Percentiles rank a stretch among this genome's conserved stretches.
These are phyloP conservation scores for Apiospora kogelbergensis DNA, from an alignment of 2,329 filamentous ascomycete genomes.

Conservation along the genomic window DNA sequence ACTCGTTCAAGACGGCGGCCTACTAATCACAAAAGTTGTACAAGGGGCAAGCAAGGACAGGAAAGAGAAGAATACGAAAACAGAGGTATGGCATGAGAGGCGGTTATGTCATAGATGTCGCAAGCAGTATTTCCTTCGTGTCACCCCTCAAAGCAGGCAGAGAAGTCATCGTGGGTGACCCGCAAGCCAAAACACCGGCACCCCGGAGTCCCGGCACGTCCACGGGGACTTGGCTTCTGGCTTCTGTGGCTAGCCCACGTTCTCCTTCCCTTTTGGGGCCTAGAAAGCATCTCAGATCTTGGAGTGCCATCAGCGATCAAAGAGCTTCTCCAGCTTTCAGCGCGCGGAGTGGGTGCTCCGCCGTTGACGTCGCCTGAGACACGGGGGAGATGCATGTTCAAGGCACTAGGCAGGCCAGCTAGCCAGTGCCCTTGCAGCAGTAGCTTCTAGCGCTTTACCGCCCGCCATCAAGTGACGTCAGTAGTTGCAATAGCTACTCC, in stretches of 20 bases:
- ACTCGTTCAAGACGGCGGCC: no score
- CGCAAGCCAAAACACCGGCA: background rate
- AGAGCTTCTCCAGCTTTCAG: background rate
- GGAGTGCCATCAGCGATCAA: background rate
- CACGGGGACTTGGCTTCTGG: background rate
- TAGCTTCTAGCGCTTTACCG: background rate
- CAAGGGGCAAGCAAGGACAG: background rate
- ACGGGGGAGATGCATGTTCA: background rate
- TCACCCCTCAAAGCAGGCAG: background rate
- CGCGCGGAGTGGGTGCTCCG: background rate
- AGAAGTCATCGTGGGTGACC: background rate
- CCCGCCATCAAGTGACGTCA: constrained; percentile 1
- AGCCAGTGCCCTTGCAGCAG: background rate
- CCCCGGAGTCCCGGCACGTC: background rate
- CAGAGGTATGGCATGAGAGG: background rate
- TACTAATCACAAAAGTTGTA: no score
- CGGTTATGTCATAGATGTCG: background rate
- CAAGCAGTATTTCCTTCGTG: background rate
- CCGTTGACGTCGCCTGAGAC: constrained; percentile 3
- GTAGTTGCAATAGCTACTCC: background rate
- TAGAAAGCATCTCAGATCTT: background rate
- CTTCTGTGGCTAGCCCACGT: background rate
- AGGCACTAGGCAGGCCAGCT: background rate
- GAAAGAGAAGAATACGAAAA: background rate
- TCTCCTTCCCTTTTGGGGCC: background rate